Base-by-base conservation (phyloP, 176 grass and related monocot genomes). In the Hordeum marinum region DNA sequence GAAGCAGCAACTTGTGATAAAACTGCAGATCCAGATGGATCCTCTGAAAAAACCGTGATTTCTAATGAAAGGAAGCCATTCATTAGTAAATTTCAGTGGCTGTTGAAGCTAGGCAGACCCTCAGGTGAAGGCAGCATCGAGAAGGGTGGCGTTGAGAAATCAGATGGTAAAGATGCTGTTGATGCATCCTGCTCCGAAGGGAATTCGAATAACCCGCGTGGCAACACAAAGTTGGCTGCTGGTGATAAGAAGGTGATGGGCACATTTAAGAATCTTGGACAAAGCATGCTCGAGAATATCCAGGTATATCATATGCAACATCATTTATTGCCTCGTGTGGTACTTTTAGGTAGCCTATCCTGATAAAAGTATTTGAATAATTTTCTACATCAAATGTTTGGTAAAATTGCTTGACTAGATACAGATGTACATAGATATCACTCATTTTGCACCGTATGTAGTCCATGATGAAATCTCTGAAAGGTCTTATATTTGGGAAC, bases 201-300 rank as follows among this genome's bases (percentile, higher is more conserved):
- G 68, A 68, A 37, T 83, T 90, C 72, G 67, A 67, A 81, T 63
- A 83, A 80, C 59, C 54, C 72, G 9, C 42, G 4, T 63, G 36
- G 78, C n/a, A 54, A 21, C 18, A 29, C 8, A 40, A 92, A 87
- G 79, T 45, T 87, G 82, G 83, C 86, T 88, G 62, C 70, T 54
- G 90, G 90, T 34, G 95, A 97, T 89, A 94, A 97, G 68, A 84
- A 97, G 58, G 81, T 88, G n/a, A 84, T 86, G 78, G 88, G 92
- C 85, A 93, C 88, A 25, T 85, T 91, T 18, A 91, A 93, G 82
- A 94, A 88, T 60, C 83, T 97, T 41, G 95, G 95, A 11, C 95
- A 97, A 79, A 94, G 87, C 79, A 97, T 97, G 95, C 92, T 97
- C 31, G 95, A 97, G 62, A 97, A 97, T 84, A 94, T 97, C 66